Evolutionary conservation across 2,329 filamentous ascomycete species (phyloP).

Genomic region (Colletotrichum graminicola): DNA sequence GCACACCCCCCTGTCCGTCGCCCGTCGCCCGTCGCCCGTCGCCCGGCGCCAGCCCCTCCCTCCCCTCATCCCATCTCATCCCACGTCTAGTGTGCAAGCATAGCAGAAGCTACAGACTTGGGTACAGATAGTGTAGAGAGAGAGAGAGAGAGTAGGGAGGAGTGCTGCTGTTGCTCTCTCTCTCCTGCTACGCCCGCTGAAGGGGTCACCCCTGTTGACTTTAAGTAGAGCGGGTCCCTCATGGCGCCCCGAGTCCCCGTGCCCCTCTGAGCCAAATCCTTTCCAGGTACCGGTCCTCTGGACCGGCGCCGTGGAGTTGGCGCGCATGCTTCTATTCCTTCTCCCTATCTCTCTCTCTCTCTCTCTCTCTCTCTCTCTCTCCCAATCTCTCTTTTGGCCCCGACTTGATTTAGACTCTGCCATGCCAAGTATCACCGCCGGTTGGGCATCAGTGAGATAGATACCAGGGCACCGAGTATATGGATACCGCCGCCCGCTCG

Average conservation of each 20-base stretch:
- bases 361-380: not conserved
- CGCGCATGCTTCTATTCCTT: slow-evolving; percentile 4
- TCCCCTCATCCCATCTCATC: slow-evolving; percentile 39
- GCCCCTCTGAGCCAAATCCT: not conserved
- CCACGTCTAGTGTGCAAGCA: slow-evolving; percentile 15
- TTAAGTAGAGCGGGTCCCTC: slow-evolving; percentile 20
- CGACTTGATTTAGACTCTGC: not conserved
- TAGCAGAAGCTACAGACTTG: too few species aligned
- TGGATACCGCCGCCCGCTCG: not conserved
- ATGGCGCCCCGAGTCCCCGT: slow-evolving; percentile 9
- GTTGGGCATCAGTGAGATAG: slow-evolving; percentile 1
- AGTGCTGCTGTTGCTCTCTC: too few species aligned
- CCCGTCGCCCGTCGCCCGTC: slow-evolving; percentile 5
- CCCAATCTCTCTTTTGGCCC: not conserved
- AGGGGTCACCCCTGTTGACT: slow-evolving; percentile 19
- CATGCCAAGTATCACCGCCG: not conserved
- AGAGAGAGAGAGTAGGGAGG: too few species aligned
- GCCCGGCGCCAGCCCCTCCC: slow-evolving; percentile 6
- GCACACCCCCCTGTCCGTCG: slow-evolving; percentile 29
- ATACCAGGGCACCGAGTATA: not conserved
- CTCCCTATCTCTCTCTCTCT: not conserved
- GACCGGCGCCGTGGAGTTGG: slow-evolving; percentile 26
- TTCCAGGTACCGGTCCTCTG: slow-evolving; percentile 35
- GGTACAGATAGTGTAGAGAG: too few species aligned
- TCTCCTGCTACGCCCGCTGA: slow-evolving; percentile 1